Evolutionary conservation across 2,329 filamentous ascomycete genomes (phyloP), one percentile per base, ranked within the genome.

Genomic region (Talaromyces funiculosus): DNA sequence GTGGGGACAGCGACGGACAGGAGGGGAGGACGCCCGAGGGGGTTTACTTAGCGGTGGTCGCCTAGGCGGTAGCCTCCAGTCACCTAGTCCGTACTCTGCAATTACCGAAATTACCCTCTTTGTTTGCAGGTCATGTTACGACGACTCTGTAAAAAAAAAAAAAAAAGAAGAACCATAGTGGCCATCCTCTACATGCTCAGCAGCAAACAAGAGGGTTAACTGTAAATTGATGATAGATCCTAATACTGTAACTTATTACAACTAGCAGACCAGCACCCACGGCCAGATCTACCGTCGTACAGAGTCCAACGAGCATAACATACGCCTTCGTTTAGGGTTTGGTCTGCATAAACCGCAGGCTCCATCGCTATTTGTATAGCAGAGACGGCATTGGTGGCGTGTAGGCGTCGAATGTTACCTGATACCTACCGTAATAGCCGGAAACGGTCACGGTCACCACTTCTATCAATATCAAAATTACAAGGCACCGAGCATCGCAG

Each of bases 1-100:
- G 57, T 63, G 62, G 62, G 60, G 62, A 61, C 42, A 12, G 56
- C 37, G 18, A 35, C 31, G 37, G 18, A 35, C 31, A 47, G 42
- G 26, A 40, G 47, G 43, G 43, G 47, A 51, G 29, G 47, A 51
- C 29, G n/a, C 26, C 29, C n/a, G 47, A 51, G 47, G 47, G 47
- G 26, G n/a, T n/a, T n/a, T 31, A 29, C 47, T 51, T 33, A 51
- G 45, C 29, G 47, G 29, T 51, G 26, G 47, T 33, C 47, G 47
- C 47, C 47, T 51, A 33, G 47, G 47, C 47, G 47, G 47, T 51
- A 51, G 47, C 47, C 35, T 35, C 45, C 29, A 51, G 47, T 35
- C 29, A 47, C 22, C 43, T 22, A 26, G 43, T 29, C 4, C 6
- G 43, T 45, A 45, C 22, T 7, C 42, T 16, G 20, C 12, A 29